Evolutionary conservation across 2,329 filamentous ascomycete species (phyloP).

Genomic region (Ophiognomonia clavigignenti-juglandacearum): DNA sequence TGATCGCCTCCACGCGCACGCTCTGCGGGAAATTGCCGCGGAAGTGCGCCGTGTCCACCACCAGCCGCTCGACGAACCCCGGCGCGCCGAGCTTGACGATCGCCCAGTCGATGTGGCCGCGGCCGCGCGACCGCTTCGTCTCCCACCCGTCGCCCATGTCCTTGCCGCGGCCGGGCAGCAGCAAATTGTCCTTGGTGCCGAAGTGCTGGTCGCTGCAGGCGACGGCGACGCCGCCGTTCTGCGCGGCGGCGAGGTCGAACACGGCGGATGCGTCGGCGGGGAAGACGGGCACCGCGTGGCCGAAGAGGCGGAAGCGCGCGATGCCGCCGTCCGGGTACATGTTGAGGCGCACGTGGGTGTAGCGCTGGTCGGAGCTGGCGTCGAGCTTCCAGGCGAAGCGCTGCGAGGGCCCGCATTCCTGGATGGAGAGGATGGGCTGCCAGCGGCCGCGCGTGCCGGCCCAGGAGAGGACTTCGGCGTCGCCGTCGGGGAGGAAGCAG

Average conservation of each 20-base stretch:
- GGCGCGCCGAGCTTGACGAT: slow-evolving; percentile 67
- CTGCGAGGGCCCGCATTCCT: slow-evolving; percentile 70
- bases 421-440: slow-evolving; percentile 65
- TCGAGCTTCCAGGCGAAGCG: slow-evolving; percentile 69
- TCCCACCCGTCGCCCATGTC: slow-evolving; percentile 92
- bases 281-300: slow-evolving; percentile 71
- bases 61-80: slow-evolving; percentile 58
- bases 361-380: slow-evolving; percentile 56
- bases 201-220: slow-evolving; percentile 82
- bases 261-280: slow-evolving; percentile 59
- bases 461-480: slow-evolving; percentile 56
- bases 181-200: slow-evolving; percentile 72
- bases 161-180: slow-evolving; percentile 72
- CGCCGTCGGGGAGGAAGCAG: slow-evolving; percentile 60
- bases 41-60: slow-evolving; percentile 80
- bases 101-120: slow-evolving; percentile 75
- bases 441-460: slow-evolving; percentile 56
- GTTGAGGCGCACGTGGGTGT: slow-evolving; percentile 74
- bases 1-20: slow-evolving; percentile 61
- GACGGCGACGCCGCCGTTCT: slow-evolving; percentile 72
- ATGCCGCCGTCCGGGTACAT: slow-evolving; percentile 88
- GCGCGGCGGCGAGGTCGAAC: slow-evolving; percentile 72
- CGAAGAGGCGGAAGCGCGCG: slow-evolving; percentile 73
- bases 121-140: slow-evolving; percentile 67
- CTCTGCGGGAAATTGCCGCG: slow-evolving; percentile 79